phyloP scores from a whole-genome alignment of 2,329 filamentous ascomycete genomes.

The Ophiosphaerella herpotricha region DNA sequence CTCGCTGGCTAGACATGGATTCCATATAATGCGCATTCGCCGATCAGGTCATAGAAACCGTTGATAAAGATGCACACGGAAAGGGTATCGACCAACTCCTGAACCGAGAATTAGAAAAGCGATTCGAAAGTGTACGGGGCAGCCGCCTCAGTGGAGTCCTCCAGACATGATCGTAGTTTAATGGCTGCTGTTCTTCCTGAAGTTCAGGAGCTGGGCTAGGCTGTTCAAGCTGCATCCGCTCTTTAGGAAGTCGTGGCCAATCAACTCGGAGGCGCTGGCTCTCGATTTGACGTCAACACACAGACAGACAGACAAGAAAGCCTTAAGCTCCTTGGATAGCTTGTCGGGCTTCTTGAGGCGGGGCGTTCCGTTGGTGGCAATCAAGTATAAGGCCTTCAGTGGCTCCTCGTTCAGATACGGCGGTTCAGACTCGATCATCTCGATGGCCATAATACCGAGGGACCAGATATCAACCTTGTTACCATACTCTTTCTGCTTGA shows the following conservation, averaged over 20 bases:
- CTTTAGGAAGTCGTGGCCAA: constrained; percentile 92
- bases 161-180: constrained; percentile 23
- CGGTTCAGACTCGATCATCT: constrained; percentile 99
- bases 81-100: constrained; percentile 39
- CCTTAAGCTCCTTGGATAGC: constrained; percentile 95
- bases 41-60: background rate
- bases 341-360: constrained; percentile 98
- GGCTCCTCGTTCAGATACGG: constrained; percentile 98
- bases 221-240: constrained; percentile 83
- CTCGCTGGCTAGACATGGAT: too few species aligned
- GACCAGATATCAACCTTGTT: constrained; percentile 99
- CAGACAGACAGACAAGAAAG: constrained; percentile 92
- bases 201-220: constrained; percentile 84
- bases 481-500: constrained; percentile 99
- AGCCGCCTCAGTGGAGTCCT: background rate
- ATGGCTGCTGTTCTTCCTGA: constrained; percentile 69
- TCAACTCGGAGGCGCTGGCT: constrained; percentile 85
- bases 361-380: constrained; percentile 96
- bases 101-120: constrained; percentile 8
- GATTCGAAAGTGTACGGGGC: constrained; percentile 3
- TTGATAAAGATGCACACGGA: constrained; percentile 25
- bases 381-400: constrained; percentile 94
- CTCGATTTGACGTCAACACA: constrained; percentile 96
- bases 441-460: constrained; percentile 98
- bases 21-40: too few species aligned